Conservation (phyloP, 2,329 filamentous ascomycete genomes). For the Botryosphaeria dothidea region DNA sequence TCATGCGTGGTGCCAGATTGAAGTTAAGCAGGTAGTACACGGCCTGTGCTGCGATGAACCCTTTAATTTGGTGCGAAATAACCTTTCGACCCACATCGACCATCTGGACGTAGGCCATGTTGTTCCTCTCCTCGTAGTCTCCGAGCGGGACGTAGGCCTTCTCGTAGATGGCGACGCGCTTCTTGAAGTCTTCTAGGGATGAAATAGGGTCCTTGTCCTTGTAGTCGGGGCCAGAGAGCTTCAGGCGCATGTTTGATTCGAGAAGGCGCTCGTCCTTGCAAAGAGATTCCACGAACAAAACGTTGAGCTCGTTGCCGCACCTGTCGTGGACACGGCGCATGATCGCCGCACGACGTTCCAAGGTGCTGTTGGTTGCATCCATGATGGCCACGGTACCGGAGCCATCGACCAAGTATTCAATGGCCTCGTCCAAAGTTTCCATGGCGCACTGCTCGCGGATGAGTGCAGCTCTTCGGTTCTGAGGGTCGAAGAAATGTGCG, state of each 20-base stretch:
- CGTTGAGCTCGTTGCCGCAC: slow-evolving; percentile 81
- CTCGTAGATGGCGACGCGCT: slow-evolving; percentile 88
- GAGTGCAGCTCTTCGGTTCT: slow-evolving; percentile 77
- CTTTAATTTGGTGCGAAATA: slow-evolving; percentile 84
- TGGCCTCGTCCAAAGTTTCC: slow-evolving; percentile 85
- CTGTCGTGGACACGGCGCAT: slow-evolving; percentile 79
- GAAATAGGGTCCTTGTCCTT: slow-evolving; percentile 85
- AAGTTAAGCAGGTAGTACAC: slow-evolving; percentile 96
- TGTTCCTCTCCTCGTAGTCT: slow-evolving; percentile 83
- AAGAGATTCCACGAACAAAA: slow-evolving; percentile 93
- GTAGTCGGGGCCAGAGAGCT: slow-evolving; percentile 94
- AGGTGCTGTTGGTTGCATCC: slow-evolving; percentile 95
- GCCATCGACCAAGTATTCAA: slow-evolving; percentile 81
- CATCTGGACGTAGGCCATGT: slow-evolving; percentile 96
- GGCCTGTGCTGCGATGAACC: slow-evolving; percentile 88
- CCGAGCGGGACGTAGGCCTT: slow-evolving; percentile 91
- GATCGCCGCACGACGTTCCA: slow-evolving; percentile 78
- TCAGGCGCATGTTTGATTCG: slow-evolving; percentile 95
- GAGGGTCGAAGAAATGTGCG: slow-evolving; percentile 90
- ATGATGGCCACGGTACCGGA: slow-evolving; percentile 92
- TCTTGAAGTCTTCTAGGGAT: slow-evolving; percentile 87
- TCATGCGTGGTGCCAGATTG: slow-evolving; percentile 91
- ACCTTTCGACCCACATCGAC: slow-evolving; percentile 96
- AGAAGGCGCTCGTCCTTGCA: slow-evolving; percentile 82
- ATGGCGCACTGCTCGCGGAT: slow-evolving; percentile 90